phyloP scores from a whole-genome alignment of 345 rosid genomes.

The Raphanus sativus region DNA sequence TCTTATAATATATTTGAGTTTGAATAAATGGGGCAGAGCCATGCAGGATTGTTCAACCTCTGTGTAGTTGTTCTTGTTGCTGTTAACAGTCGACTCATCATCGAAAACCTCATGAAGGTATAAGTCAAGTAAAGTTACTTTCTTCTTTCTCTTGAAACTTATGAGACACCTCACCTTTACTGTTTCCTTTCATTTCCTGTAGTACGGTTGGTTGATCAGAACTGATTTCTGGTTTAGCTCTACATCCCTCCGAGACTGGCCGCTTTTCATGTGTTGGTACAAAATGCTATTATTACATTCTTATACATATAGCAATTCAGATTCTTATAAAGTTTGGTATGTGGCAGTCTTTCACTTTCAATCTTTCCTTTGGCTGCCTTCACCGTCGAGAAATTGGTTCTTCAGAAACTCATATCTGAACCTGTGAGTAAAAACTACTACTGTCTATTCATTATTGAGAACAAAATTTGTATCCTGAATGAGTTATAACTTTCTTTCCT shows the following conservation, averaged over 20 bases:
- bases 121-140: background rate
- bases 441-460: background rate
- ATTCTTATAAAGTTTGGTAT: background rate
- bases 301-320: background rate
- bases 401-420: conserved; percentile 53
- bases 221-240: conserved; percentile 96
- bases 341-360: conserved; percentile 78
- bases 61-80: conserved; percentile 98
- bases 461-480: background rate
- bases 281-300: background rate
- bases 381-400: conserved; percentile 72
- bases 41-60: conserved; percentile 95
- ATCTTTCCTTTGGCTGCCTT: conserved; percentile 81
- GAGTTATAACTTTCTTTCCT: conserved; percentile 4
- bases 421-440: conserved; percentile 52
- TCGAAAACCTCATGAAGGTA: conserved; percentile 93
- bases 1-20: no score
- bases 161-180: background rate
- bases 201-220: conserved; percentile 95
- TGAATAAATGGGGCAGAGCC: conserved; percentile 59
- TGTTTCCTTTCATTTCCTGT: conserved; percentile 33
- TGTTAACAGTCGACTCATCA: conserved; percentile 95
- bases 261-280: conserved; percentile 97
- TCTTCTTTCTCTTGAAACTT: background rate
- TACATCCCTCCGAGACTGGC: conserved; percentile 89